Conservation (phyloP, 2,329 filamentous ascomycete species). For the Alternaria infectoria region DNA sequence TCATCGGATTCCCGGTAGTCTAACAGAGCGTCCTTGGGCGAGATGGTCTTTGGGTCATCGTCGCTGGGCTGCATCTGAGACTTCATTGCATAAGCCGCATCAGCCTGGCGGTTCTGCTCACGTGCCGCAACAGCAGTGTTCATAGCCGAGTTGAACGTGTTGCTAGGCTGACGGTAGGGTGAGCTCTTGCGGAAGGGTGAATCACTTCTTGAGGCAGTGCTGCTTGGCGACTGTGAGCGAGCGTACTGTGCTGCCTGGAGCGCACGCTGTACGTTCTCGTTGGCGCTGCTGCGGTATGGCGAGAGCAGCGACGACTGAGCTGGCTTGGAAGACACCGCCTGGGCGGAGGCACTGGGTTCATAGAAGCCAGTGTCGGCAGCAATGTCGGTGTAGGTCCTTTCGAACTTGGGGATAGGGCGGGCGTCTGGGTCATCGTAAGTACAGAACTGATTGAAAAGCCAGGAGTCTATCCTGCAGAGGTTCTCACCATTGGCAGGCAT, state of each 20-base stretch:
- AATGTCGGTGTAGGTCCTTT: slow-evolving; percentile 84
- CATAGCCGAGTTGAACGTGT: slow-evolving; percentile 50
- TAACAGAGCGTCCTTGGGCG: slow-evolving; percentile 87
- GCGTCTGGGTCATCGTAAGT: slow-evolving; percentile 64
- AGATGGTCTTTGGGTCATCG: slow-evolving; percentile 78
- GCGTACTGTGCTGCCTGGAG: slow-evolving; percentile 80
- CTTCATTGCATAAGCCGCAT: slow-evolving; percentile 56
- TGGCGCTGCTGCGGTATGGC: slow-evolving; percentile 53
- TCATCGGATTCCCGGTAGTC: slow-evolving; percentile 82
- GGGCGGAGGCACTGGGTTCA: slow-evolving; percentile 70
- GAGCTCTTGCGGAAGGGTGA: slow-evolving; percentile 81
- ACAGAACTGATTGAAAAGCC: slow-evolving; percentile 71
- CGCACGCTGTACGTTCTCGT: slow-evolving; percentile 71
- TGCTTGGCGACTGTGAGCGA: slow-evolving; percentile 63
- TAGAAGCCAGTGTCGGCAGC: slow-evolving; percentile 81
- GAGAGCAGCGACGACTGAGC: slow-evolving; percentile 57
- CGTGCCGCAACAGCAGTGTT: slow-evolving; percentile 65
- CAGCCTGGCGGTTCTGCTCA: slow-evolving; percentile 68
- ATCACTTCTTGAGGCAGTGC: slow-evolving; percentile 64
- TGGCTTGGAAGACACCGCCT: slow-evolving; percentile 52
- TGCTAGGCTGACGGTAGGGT: slow-evolving; percentile 54
- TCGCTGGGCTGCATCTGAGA: slow-evolving; percentile 49
- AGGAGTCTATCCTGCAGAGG: slow-evolving; percentile 46
- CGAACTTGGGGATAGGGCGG: slow-evolving; percentile 70
- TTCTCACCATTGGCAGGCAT: slow-evolving; percentile 63